These are phyloP conservation scores for Syncephalastrum racemosum DNA, from an alignment of 371 early-diverging fungal genomes.

Conservation along the genomic window DNA sequence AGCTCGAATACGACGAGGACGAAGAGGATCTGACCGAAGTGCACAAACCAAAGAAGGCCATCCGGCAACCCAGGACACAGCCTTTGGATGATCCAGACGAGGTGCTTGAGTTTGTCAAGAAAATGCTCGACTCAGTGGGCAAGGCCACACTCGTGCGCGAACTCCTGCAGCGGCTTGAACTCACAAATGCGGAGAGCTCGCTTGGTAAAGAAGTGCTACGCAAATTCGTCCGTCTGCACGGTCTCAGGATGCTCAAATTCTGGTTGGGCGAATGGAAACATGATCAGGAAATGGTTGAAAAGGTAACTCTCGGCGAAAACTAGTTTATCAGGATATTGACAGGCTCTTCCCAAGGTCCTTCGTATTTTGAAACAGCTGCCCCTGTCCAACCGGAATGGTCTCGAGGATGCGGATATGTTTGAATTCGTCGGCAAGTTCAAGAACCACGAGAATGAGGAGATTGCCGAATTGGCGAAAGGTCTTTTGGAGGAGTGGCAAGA, in stretches of 20 bases:
- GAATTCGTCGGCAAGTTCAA: slow-evolving; percentile 48
- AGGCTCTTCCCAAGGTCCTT: slow-evolving; percentile 13
- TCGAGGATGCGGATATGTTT: slow-evolving; percentile 65
- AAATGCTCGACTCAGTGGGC: slow-evolving; percentile 63
- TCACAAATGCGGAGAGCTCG: slow-evolving; percentile 30
- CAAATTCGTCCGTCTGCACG: slow-evolving; percentile 44
- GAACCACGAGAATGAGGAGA: slow-evolving; percentile 35
- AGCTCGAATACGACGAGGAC: slow-evolving; percentile 31
- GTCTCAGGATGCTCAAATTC: slow-evolving; percentile 48
- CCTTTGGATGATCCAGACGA: slow-evolving; percentile 54
- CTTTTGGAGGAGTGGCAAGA: slow-evolving; percentile 51
- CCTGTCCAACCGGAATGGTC: slow-evolving; percentile 65
- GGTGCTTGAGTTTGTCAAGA: slow-evolving; percentile 64
- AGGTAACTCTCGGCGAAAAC: slow-evolving; percentile 15
- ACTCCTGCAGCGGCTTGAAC: slow-evolving; percentile 38
- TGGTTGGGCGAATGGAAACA: slow-evolving; percentile 54
- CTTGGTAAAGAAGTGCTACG: slow-evolving; percentile 41
- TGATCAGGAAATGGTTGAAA: slow-evolving; percentile 34
- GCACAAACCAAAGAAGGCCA: slow-evolving; percentile 35
- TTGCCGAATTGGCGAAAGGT: slow-evolving; percentile 31
- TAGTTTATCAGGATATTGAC: neutral
- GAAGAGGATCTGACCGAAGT: slow-evolving; percentile 21
- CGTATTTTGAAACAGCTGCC: slow-evolving; percentile 58
- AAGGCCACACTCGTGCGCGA: slow-evolving; percentile 54
- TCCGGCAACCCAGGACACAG: slow-evolving; percentile 29